Evolutionary conservation across 2,329 filamentous ascomycete species (phyloP).

Genomic region (Passalora sequoiae): DNA sequence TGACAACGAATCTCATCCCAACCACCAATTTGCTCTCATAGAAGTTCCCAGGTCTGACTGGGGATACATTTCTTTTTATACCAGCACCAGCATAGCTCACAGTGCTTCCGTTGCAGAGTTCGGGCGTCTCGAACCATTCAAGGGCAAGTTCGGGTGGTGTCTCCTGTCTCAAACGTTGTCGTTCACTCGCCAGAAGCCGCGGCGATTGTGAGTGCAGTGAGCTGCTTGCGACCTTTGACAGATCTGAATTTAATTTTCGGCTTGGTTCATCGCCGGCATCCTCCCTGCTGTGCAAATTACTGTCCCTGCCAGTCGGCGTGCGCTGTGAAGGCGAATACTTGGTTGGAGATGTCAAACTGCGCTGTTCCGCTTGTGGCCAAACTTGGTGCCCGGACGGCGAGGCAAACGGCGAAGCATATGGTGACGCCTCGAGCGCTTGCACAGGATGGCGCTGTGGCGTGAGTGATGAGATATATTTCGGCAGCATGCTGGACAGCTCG

Average conservation of each 20-base stretch:
- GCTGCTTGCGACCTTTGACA: no score
- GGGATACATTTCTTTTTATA: constrained; percentile 37
- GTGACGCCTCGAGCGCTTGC: not conserved
- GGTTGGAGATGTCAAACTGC: no score
- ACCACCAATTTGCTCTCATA: constrained; percentile 39
- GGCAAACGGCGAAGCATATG: not conserved
- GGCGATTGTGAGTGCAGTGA: no score
- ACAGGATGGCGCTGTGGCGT: constrained; percentile 7
- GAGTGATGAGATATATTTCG: constrained; percentile 9
- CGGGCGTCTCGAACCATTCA: constrained; percentile 20
- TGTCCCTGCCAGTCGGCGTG: no score
- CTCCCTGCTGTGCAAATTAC: no score
- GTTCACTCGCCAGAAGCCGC: no score
- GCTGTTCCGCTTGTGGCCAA: no score
- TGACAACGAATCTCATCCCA: constrained; percentile 40
- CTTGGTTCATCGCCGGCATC: no score
- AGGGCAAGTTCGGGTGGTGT: constrained; percentile 13
- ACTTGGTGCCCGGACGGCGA: no score
- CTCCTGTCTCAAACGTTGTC: no score
- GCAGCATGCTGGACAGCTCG: constrained; percentile 8
- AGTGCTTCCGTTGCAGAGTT: constrained; percentile 20
- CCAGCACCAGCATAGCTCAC: constrained; percentile 25
- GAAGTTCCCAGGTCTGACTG: constrained; percentile 38
- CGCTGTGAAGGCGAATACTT: no score
- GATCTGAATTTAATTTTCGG: no score